Evolutionary conservation across 2,329 filamentous ascomycete species (phyloP).

Genomic region (Cladosporium sp.): DNA sequence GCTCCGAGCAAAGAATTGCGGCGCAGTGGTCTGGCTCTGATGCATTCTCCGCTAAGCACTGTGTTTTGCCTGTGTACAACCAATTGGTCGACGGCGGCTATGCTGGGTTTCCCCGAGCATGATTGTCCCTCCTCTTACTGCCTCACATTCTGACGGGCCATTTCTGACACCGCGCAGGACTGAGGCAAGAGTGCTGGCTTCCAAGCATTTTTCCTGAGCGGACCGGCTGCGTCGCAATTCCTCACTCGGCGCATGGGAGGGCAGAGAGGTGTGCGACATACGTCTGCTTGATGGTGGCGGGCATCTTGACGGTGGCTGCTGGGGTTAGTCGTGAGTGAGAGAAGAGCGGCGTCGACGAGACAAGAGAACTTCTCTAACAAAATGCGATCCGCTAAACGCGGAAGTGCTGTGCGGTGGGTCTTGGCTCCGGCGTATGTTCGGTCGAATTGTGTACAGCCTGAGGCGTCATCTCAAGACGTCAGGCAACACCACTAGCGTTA

Average conservation of each 20-base stretch:
- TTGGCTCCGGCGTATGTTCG: constrained; percentile 1
- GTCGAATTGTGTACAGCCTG: background rate
- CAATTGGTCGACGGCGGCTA: constrained; percentile 8
- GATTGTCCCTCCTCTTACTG: constrained; percentile 10
- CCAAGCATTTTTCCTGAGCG: constrained; percentile 62
- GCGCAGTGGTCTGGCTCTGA: constrained; percentile 71
- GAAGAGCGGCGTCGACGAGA: constrained; percentile 19
- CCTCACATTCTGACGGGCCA: constrained; percentile 35
- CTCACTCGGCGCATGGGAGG: constrained; percentile 36
- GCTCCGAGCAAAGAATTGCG: constrained; percentile 89
- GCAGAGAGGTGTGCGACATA: constrained; percentile 44
- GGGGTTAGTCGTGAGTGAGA: constrained; percentile 37
- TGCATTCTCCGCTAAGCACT: constrained; percentile 35
- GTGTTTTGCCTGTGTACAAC: constrained; percentile 5
- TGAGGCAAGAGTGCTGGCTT: constrained; percentile 25
- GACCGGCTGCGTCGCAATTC: constrained; percentile 72
- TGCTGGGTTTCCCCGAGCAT: constrained; percentile 9
- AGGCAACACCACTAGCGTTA: background rate
- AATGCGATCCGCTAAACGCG: background rate
- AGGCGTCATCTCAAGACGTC: background rate
- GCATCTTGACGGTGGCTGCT: constrained; percentile 30
- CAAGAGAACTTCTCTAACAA: constrained; percentile 15
- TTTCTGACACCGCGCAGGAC: constrained; percentile 32
- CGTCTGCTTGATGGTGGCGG: constrained; percentile 46
- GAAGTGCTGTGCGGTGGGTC: constrained; percentile 4